A percentile compares a stretch with the other conserved stretches of the same genome.
Evolutionary conservation across 257 asterid genomes (phyloP).

Genomic region (Avicennia marina): DNA sequence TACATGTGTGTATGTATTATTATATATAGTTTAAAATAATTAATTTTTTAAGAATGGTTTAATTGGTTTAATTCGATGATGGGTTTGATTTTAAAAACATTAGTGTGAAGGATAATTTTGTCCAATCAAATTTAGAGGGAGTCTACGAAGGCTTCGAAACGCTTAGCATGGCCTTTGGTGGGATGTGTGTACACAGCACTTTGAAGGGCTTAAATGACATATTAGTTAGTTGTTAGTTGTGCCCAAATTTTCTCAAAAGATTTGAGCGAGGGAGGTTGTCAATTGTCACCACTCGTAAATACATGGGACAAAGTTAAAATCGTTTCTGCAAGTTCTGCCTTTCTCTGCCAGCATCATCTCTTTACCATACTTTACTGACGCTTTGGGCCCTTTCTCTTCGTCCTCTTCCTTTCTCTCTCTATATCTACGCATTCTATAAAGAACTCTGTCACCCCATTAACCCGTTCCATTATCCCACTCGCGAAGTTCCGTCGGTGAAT

Average conservation of each 20-base stretch:
- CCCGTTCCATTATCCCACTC: conserved; percentile 2
- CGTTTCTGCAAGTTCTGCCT: conserved; percentile 19
- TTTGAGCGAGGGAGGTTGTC: background rate
- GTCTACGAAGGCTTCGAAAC: background rate
- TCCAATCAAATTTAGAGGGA: too few species aligned
- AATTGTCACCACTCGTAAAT: conserved; percentile 14
- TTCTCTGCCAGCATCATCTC: conserved; percentile 25
- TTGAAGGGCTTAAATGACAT: background rate
- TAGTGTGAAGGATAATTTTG: too few species aligned
- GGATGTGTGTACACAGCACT: background rate
- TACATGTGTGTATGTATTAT: too few species aligned
- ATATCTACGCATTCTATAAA: conserved; percentile 14
- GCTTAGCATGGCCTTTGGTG: background rate
- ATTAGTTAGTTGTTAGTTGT: background rate
- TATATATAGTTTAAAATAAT: too few species aligned
- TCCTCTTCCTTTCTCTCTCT: background rate
- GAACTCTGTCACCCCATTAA: conserved; percentile 8
- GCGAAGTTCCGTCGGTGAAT: too few species aligned
- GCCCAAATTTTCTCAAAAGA: background rate
- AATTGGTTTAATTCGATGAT: too few species aligned
- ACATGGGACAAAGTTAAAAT: conserved; percentile 28
- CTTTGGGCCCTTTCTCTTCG: conserved; percentile 3
- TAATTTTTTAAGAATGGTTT: too few species aligned
- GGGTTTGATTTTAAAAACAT: too few species aligned
- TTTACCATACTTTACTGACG: conserved; percentile 19